Base-by-base conservation (phyloP, 352 stramenopile genomes). In the Pythium dissimile region DNA sequence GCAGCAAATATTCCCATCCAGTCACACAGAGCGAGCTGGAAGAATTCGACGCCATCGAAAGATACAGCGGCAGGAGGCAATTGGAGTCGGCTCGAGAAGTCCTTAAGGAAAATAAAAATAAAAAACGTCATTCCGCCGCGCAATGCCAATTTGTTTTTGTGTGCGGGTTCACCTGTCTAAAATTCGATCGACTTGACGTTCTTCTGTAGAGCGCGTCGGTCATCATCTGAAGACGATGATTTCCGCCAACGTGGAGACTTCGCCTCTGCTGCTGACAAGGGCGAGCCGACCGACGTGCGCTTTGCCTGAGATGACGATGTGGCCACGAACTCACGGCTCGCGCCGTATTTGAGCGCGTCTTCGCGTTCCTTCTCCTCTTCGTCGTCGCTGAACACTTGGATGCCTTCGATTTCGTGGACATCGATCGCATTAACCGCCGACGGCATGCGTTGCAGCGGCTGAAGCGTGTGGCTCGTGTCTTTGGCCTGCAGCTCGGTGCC, bases 401-500 rank as follows among this genome's bases (percentile, higher is more conserved):
- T 67, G n/a, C 61, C 59, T 30, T 69, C 62, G 23, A 64, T 67
- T 15, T 67, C 54, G 20, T 73, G 47, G 15, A 72, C 52, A 30
- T 68, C 66, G 30, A 68, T 59, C 15, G 65, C 54, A 6, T 52
- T 47, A 15, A 78, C 72, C 2, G 59, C 34, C 32, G 59, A 66
- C 16, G 45, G 42, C 15, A 52, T 38, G 5, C 74, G 72, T 28
- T 78, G 72, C 15, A 72, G 62, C 35, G 72, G 77, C 31, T 77
- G 70, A 27, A 88, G 53, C 5, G 75, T 66, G 7, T n/a, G 46
- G n/a, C 26, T 48, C 8, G 37, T 59, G 3, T 77, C 62, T 9
- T 77, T 66, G 32, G 79, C 62, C 10, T 71, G 66, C 18, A 88
- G 59, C 12, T 82, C 68, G 5, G 53, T 69, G 0, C 62, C 56